Percentiles rank a stretch among this genome's conserved stretches.
Conservation (phyloP, 2,329 filamentous ascomycete genomes). For the Talaromyces sp. region DNA sequence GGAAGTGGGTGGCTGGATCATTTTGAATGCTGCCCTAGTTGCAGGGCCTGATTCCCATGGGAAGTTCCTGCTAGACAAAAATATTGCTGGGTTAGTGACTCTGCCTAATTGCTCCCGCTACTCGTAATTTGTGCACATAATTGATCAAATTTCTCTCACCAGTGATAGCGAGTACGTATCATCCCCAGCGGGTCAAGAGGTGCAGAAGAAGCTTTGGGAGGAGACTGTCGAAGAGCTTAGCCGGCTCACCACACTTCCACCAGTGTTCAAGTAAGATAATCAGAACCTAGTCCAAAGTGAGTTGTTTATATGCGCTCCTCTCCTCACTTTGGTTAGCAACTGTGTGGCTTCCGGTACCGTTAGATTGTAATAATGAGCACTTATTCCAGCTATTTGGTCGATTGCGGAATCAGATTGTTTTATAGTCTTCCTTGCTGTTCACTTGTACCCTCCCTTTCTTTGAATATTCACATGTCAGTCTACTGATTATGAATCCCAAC, state of each 20-base stretch:
- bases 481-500: no score
- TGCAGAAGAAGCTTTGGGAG: constrained; percentile 22
- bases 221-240: constrained; percentile 20
- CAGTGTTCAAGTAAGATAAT: constrained; percentile 3
- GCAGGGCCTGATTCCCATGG: constrained; percentile 22
- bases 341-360: not conserved
- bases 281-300: not conserved
- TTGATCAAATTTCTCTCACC: not conserved
- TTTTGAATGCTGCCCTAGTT: constrained; percentile 20
- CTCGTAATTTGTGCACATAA: not conserved
- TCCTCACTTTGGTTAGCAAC: not conserved
- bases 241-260: constrained; percentile 14
- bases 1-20: constrained; percentile 18
- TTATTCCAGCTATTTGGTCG: no score
- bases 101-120: not conserved
- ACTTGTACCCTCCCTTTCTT: no score
- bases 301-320: not conserved
- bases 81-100: constrained; percentile 20
- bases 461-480: no score
- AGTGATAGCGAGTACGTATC: constrained; percentile 18
- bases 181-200: constrained; percentile 17
- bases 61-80: constrained; percentile 20
- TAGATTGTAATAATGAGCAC: no score
- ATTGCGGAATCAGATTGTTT: no score
- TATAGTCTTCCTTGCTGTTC: no score